These are phyloP conservation scores for Daldinia loculata DNA, from an alignment of 495 filamentous ascomycete species.

Conservation along the genomic window DNA sequence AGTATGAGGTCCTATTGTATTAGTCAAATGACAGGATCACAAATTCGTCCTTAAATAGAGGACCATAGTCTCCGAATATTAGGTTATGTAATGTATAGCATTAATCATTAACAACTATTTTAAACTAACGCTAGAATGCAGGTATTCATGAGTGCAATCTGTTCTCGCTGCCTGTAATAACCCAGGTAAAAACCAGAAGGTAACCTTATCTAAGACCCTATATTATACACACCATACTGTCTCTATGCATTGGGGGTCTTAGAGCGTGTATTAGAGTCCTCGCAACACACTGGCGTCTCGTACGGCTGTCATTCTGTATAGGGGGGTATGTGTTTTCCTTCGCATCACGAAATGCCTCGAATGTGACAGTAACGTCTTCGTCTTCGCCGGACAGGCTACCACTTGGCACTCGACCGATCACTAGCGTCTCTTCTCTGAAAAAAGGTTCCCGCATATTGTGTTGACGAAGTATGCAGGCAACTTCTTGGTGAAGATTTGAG, in stretches of 20 bases:
- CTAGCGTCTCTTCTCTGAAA: constrained; percentile 14
- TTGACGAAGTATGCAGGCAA: not conserved
- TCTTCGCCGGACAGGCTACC: not conserved
- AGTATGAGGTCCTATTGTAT: no score
- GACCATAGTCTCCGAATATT: no score
- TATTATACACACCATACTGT: not conserved
- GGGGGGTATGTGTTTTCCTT: no score
- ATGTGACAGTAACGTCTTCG: constrained; percentile 1
- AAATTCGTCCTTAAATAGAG: no score
- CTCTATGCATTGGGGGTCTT: not conserved
- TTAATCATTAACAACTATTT: no score
- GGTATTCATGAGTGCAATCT: no score
- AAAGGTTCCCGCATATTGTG: not conserved
- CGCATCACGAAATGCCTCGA: not conserved
- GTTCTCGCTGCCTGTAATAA: no score
- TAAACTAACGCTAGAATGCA: no score
- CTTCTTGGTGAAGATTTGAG: not conserved
- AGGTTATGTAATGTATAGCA: no score
- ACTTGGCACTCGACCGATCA: constrained; percentile 17
- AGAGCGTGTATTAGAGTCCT: not conserved
- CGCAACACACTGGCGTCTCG: not conserved
- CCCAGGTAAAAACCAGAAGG: not conserved
- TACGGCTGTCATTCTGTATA: no score
- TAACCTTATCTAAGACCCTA: no score
- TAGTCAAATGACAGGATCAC: no score